phyloP scores from a whole-genome alignment of 208 protist species.

The Leptomonas seymouri region DNA sequence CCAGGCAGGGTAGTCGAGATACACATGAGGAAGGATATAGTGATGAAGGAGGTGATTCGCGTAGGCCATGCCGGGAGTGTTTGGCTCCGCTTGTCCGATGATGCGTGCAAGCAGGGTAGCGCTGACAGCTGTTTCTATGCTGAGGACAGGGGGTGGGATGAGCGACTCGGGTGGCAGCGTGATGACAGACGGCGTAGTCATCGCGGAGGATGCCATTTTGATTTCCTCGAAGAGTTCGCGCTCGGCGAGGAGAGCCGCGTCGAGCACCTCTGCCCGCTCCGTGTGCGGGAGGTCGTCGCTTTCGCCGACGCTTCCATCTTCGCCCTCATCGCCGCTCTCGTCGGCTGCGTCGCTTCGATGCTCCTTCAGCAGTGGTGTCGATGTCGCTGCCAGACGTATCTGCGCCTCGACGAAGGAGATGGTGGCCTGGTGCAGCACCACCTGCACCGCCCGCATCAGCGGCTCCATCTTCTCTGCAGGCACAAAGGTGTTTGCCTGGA shows the following conservation, averaged over 20 bases:
- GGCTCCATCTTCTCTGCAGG: conserved; percentile 46
- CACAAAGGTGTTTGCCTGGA: conserved; percentile 22
- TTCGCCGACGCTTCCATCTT: background rate
- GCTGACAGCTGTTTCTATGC: conserved; percentile 64
- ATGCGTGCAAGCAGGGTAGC: conserved; percentile 75
- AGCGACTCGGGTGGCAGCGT: conserved; percentile 57
- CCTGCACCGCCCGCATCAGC: conserved; percentile 48
- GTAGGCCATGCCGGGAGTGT: conserved; percentile 60
- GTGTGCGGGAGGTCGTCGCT: background rate
- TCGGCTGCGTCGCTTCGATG: background rate
- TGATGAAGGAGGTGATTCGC: conserved; percentile 62
- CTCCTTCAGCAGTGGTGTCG: background rate
- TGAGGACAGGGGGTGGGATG: conserved; percentile 56
- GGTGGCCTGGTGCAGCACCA: conserved; percentile 45
- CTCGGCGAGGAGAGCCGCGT: conserved; percentile 34
- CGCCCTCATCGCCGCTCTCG: background rate
- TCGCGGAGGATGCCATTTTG: conserved; percentile 3
- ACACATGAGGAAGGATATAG: conserved; percentile 83
- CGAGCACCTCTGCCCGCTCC: conserved; percentile 20
- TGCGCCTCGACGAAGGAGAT: conserved; percentile 38
- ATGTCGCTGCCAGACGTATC: background rate
- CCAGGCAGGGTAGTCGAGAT: conserved; percentile 56
- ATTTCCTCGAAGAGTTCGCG: conserved; percentile 23
- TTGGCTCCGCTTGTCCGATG: conserved; percentile 56
- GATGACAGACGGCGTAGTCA: conserved; percentile 37